Conservation (phyloP, 805 yeast species). For the Dipodascus geniculatus region DNA sequence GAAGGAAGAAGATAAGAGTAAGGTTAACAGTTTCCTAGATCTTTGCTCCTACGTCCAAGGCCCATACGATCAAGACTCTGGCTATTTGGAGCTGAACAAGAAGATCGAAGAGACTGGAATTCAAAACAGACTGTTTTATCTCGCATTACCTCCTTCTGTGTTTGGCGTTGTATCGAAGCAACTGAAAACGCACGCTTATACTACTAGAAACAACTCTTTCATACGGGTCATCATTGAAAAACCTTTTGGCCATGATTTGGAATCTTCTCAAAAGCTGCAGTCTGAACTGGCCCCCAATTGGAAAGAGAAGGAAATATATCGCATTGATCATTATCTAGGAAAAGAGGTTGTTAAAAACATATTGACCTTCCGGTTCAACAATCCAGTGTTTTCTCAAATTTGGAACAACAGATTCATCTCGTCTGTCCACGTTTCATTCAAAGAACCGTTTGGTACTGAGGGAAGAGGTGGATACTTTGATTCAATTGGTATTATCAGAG, state of each 20-base stretch:
- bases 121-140: conserved; percentile 74
- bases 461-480: conserved; percentile 99
- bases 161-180: conserved; percentile 69
- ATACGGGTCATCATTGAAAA: conserved; percentile 87
- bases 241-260: conserved; percentile 92
- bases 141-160: conserved; percentile 91
- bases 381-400: conserved; percentile 72
- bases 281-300: conserved; percentile 70
- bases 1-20: conserved; percentile 30
- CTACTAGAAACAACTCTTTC: conserved; percentile 45
- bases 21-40: conserved; percentile 48
- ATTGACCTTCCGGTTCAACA: conserved; percentile 80
- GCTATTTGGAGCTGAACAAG: conserved; percentile 47
- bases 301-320: conserved; percentile 80
- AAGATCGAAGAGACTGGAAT: conserved; percentile 52
- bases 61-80: conserved; percentile 68
- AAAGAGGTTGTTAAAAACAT: conserved; percentile 97
- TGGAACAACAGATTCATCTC: conserved; percentile 78
- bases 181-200: conserved; percentile 53
- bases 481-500: conserved; percentile 88
- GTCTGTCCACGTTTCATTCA: conserved; percentile 80
- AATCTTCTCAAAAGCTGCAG: conserved; percentile 68
- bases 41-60: conserved; percentile 63
- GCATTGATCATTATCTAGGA: conserved; percentile 96
- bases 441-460: conserved; percentile 98